Evolutionary conservation across 768 basidiomycete species (phyloP), one percentile per base, ranked within the genome.

Genomic region (Lentinula boryana): DNA sequence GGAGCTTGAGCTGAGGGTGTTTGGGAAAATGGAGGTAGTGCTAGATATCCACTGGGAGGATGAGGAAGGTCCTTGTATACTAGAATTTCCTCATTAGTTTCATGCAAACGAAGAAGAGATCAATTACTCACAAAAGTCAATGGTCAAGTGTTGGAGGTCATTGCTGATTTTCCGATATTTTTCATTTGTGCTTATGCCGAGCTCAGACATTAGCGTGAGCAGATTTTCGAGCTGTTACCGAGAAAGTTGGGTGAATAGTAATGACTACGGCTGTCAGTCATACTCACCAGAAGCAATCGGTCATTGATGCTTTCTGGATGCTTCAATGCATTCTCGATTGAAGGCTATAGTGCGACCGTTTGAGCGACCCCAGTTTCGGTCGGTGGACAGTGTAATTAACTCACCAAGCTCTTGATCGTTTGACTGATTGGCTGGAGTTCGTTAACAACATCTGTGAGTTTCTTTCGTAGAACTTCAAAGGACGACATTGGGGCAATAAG

Each of bases 31-130:
- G 64, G 64, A 21, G 69, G 70, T 4, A 66, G 58, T 49, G 66
- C 57, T 41, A 88, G 72, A 68, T 84, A 89, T 10, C 75, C 76
- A 53, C 70, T 72, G 9, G 88, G 85, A 4, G 90, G 90, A 63
- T 91, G 91, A 3, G 89, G 89, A 38, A 93, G 81, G 70, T 91
- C 91, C 62, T 87, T 84, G 77, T 86, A 91, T 44, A 91, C 87
- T 88, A 69, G 33, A 52, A 58, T 60, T 38, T 57, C 66, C 62
- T 68, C 63, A 35, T 65, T 56, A 65, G 52, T 41, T 46, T 57
- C 46, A 44, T 41, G 58, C 32, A 48, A 38, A 57, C 53, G 60
- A 49, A 51, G 50, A 21, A 41, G 54, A 38, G 44, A 61, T 54
- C 62, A 60, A n/a, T 27, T n/a, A 76, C 87, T 67, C 68, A 89